These are phyloP conservation scores for Citrus reticulata DNA, from an alignment of 345 rosid genomes.

Conservation along the genomic window DNA sequence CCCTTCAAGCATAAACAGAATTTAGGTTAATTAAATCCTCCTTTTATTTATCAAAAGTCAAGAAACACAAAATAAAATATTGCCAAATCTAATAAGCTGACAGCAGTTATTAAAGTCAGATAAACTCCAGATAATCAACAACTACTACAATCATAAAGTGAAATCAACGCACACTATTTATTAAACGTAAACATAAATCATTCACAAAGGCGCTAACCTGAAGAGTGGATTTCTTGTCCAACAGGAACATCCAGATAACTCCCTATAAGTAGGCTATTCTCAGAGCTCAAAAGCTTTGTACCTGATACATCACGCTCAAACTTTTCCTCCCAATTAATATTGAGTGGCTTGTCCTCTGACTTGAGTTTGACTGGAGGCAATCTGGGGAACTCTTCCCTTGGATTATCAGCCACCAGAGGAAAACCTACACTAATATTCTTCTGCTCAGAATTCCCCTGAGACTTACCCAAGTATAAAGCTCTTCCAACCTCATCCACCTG, in stretches of 20 bases:
- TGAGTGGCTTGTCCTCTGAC: conserved; percentile 77
- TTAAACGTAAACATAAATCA: not conserved
- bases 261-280: conserved; percentile 69
- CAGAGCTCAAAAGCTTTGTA: conserved; percentile 50
- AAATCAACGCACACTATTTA: not conserved
- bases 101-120: not conserved
- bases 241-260: conserved; percentile 89
- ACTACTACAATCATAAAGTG: not conserved
- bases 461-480: conserved; percentile 65
- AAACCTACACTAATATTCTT: conserved; percentile 45
- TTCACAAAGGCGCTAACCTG: conserved; percentile 56
- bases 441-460: conserved; percentile 48
- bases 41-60: not conserved
- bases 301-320: conserved; percentile 67
- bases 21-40: not conserved
- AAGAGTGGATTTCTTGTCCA: conserved; percentile 86
- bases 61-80: not conserved
- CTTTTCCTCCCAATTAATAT: conserved; percentile 81
- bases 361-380: conserved; percentile 96
- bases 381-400: conserved; percentile 87
- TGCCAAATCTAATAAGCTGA: not conserved
- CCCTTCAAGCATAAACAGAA: not conserved
- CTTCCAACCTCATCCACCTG: conserved; percentile 94
- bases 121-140: not conserved
- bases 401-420: conserved; percentile 51